These are phyloP conservation scores for Didymella keratinophila DNA, from an alignment of 2,329 filamentous ascomycete species.

Conservation along the genomic window DNA sequence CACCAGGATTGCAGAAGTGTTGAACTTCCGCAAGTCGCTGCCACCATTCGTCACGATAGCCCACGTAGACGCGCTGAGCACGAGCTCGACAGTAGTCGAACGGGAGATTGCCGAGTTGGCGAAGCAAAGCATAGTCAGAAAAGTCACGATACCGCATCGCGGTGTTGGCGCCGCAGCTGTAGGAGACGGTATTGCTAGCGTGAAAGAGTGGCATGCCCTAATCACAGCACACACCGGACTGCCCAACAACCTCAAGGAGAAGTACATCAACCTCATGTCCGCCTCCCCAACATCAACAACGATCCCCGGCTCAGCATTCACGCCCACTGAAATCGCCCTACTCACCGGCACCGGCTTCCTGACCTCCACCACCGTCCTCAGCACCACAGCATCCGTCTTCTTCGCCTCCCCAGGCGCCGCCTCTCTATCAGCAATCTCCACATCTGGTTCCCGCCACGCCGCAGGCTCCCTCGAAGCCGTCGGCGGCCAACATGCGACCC, in stretches of 20 bases:
- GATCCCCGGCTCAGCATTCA: slow-evolving; percentile 54
- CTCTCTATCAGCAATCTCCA: slow-evolving; percentile 66
- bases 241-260: slow-evolving; percentile 44
- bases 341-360: slow-evolving; percentile 74
- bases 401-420: slow-evolving; percentile 54
- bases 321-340: slow-evolving; percentile 59
- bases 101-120: slow-evolving; percentile 71
- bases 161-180: slow-evolving; percentile 64
- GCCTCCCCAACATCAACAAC: slow-evolving; percentile 59
- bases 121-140: slow-evolving; percentile 64
- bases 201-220: slow-evolving; percentile 56
- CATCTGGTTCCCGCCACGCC: slow-evolving; percentile 67
- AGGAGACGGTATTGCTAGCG: slow-evolving; percentile 71
- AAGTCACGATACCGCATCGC: slow-evolving; percentile 68
- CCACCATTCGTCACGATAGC: slow-evolving; percentile 71
- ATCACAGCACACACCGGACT: slow-evolving; percentile 37
- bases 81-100: slow-evolving; percentile 70
- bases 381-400: slow-evolving; percentile 46
- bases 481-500: slow-evolving; percentile 71
- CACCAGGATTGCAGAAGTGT: slow-evolving; percentile 67
- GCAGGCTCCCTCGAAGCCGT: slow-evolving; percentile 74
- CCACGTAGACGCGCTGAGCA: slow-evolving; percentile 70
- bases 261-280: slow-evolving; percentile 62
- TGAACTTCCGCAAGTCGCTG: slow-evolving; percentile 66
- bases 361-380: slow-evolving; percentile 56